phyloP scores from a whole-genome alignment of 2,329 filamentous ascomycete species.

The Chaetomium sp. region DNA sequence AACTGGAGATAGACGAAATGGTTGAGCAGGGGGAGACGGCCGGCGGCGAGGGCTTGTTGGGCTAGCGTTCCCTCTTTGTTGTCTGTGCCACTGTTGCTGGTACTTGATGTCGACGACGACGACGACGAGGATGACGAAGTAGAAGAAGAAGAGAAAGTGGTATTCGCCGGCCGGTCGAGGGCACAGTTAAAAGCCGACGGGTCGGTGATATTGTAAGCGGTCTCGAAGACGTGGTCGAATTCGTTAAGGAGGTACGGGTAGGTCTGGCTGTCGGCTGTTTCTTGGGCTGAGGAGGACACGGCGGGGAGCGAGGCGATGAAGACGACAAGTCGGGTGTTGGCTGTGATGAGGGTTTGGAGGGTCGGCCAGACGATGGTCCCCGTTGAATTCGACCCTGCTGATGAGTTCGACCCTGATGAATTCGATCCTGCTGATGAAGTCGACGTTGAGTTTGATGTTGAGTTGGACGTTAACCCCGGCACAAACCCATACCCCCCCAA shows the following conservation, averaged over 20 bases:
- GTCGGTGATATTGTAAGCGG: slow-evolving; percentile 56
- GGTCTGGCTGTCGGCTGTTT: neutral
- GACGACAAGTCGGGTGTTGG: slow-evolving; percentile 58
- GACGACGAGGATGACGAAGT: too few species aligned
- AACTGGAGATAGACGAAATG: slow-evolving; percentile 65
- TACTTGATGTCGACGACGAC: too few species aligned
- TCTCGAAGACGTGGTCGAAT: slow-evolving; percentile 67
- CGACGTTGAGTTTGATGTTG: too few species aligned
- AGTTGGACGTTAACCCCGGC: too few species aligned
- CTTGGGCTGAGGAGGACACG: slow-evolving; percentile 31
- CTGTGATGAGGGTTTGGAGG: slow-evolving; percentile 59
- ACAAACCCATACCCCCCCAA: too few species aligned
- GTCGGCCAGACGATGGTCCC: slow-evolving; percentile 57
- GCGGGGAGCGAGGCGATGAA: slow-evolving; percentile 54
- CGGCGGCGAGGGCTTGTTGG: slow-evolving; percentile 42
- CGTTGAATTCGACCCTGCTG: slow-evolving; percentile 18
- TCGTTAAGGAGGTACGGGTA: slow-evolving; percentile 56
- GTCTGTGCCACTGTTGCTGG: too few species aligned
- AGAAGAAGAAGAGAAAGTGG: slow-evolving; percentile 30
- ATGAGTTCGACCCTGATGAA: slow-evolving; percentile 34
- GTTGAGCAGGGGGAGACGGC: slow-evolving; percentile 67
- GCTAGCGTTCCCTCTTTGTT: too few species aligned
- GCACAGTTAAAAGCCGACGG: slow-evolving; percentile 64
- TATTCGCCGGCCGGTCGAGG: slow-evolving; percentile 52
- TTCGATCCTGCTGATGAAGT: too few species aligned